Evolutionary conservation across 2,329 filamentous ascomycete species (phyloP), one percentile per base, ranked within the genome.

Genomic region (Cercospora janseana): DNA sequence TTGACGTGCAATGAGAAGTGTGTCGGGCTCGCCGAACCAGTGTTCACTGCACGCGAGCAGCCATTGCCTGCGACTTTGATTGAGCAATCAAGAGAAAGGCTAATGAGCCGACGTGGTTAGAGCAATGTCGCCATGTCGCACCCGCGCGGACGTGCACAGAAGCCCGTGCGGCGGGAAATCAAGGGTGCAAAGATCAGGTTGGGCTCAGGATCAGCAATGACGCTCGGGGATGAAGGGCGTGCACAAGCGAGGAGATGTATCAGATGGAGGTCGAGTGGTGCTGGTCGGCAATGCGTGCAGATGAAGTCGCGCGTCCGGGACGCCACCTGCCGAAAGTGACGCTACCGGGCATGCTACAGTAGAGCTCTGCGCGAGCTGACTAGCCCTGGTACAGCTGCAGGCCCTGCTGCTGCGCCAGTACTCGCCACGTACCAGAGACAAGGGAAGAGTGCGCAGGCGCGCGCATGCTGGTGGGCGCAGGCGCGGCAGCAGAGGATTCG

Each of bases 241-340:
- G 21, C 34, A 21, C 34, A 38, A 18, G 34, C 34, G 34, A 38
- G 24, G 12, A 12, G 12, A 12, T 21, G 34, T 18, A 38, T 23
- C 18, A 23, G 34, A 18, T 21, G 5, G 16, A 6, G 27, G 15
- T 6, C 31, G 41, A 34, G 34, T 47, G 35, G 35, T 23, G 28
- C 35, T 27, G 18, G 38, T 21, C 21, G 24, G 38, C n/a, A 13
- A 21, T 43, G 23, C 40, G n/a, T 43, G 16, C 26, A 43, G 40
- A 43, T 32, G 42, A 34, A 45, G 28, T 40, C 32, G 24, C n/a
- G n/a, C 35, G 24, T 23, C 31, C 43, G 43, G 43, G 38, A 46
- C 49, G 49, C 49, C 49, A 35, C 49, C 23, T 34, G 34, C 49
- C 43, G 48, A 50, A 29, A 28, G 16, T 42, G 29, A 12, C 44